phyloP scores from a whole-genome alignment of 2,329 filamentous ascomycete species.

The Xylaria arbuscula region DNA sequence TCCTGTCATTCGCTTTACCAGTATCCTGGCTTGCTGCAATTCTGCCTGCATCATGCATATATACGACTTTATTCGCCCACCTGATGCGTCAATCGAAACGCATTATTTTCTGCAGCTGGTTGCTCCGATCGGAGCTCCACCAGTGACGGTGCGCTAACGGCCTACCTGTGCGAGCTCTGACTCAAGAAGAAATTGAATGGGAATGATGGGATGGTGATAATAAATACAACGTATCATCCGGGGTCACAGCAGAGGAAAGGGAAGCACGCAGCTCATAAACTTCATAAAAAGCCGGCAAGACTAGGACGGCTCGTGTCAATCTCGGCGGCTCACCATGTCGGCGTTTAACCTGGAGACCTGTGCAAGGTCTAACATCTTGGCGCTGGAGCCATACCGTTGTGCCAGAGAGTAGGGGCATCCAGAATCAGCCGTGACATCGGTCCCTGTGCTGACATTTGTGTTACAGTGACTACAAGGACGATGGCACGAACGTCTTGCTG shows the following conservation, averaged over 20 bases:
- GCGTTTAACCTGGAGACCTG: slow-evolving; percentile 80
- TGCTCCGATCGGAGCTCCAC: slow-evolving; percentile 46
- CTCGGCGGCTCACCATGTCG: slow-evolving; percentile 57
- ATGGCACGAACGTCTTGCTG: slow-evolving; percentile 93
- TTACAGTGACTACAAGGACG: slow-evolving; percentile 94
- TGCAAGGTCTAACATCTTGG: slow-evolving; percentile 80
- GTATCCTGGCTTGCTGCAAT: slow-evolving; percentile 18
- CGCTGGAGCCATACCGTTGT: slow-evolving; percentile 82
- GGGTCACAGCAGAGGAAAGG: neutral
- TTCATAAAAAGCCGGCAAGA: neutral
- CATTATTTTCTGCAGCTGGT: slow-evolving; percentile 15
- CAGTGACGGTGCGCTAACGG: slow-evolving; percentile 10
- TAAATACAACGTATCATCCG: neutral
- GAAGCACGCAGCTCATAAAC: neutral
- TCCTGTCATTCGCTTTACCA: neutral
- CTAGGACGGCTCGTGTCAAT: neutral
- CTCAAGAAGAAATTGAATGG: slow-evolving; percentile 19
- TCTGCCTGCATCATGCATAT: slow-evolving; percentile 29
- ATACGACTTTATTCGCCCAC: slow-evolving; percentile 26
- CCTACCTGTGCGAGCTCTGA: slow-evolving; percentile 22
- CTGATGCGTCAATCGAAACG: slow-evolving; percentile 45
- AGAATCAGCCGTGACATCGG: slow-evolving; percentile 24
- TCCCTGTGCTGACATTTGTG: slow-evolving; percentile 47
- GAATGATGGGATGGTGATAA: neutral
- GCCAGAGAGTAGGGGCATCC: slow-evolving; percentile 75